Base-by-base conservation (phyloP, 495 filamentous ascomycete species). In the Pyrenopolyporus hunteri region DNA sequence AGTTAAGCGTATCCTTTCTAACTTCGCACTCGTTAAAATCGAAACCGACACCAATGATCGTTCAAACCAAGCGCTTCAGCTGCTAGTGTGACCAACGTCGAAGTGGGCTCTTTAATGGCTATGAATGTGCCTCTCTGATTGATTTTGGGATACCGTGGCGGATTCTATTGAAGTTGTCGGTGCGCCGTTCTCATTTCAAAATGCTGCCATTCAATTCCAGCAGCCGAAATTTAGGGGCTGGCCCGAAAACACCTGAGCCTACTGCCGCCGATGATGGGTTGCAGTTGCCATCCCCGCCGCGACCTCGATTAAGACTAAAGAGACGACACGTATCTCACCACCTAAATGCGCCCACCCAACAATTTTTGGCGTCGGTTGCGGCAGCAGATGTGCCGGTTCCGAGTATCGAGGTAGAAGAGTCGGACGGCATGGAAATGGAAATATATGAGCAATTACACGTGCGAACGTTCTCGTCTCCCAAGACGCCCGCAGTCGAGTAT, bases 301-400 rank as follows among this genome's bases (percentile, higher is more conserved):
- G 73, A 51, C 74, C 76, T 52, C 76, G 78, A 37, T 64, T 81
- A 42, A 76, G 69, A 61, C 50, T 82, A 37, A 79, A 78, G 69
- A 74, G 72, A 59, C 79, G 80, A 56, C 72, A 75, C 53, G 73
- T 73, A 46, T 77, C 74, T 36, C 64, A 69, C 7, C 77, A 76
- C 37, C 67, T 80, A 11, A 67, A 76, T 19, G 81, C 81, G 14
- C 80, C 82, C 0, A 82, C 82, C 3, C 77, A 83, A 51, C 79
- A 83, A 19, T 84, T 84, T 53, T 73, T 84, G 2, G 81, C 80
- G 6, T 83, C 81, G 2, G 81, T 84, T 31, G 82, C 79, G 36
- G 80, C 82, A 28, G 82, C 81, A 51, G 79, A 82, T 66, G 68
- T 80, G n/a, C 78, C 80, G 25, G 78, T 83, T 23, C 81, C 81